Evolutionary conservation across 225 moss, liverwort and hornwort genomes (phyloP).

Genomic region (Neckera pumila): DNA sequence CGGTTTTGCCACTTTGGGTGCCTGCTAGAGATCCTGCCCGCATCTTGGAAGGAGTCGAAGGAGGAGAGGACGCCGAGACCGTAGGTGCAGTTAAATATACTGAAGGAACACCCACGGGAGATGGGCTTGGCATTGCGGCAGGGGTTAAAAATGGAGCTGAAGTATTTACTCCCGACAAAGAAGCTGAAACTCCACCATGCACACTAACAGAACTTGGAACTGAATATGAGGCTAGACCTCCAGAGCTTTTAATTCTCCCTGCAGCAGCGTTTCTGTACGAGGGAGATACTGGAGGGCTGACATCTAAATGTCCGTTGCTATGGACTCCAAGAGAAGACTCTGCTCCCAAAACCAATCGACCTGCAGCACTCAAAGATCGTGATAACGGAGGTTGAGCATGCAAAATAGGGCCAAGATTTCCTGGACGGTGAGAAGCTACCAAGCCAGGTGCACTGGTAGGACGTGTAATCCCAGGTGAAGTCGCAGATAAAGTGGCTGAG

Average conservation of each 20-base stretch:
- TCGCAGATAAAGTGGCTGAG: conserved; percentile 30
- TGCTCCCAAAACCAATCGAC: conserved; percentile 51
- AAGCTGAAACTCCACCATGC: conserved; percentile 20
- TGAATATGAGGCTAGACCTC: conserved; percentile 34
- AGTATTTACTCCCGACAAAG: conserved; percentile 14
- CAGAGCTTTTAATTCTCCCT: conserved; percentile 67
- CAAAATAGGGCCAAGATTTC: conserved; percentile 31
- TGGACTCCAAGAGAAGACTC: conserved; percentile 32
- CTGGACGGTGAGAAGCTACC: conserved; percentile 48
- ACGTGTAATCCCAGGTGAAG: conserved; percentile 44
- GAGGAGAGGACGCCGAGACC: conserved; percentile 53
- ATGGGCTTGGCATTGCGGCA: conserved; percentile 7
- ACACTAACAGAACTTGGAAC: conserved; percentile 16
- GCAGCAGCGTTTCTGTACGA: conserved; percentile 97
- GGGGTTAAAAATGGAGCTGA: conserved; percentile 27
- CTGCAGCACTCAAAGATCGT: conserved; percentile 89
- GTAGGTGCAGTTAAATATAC: conserved; percentile 18
- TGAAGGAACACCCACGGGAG: conserved; percentile 15
- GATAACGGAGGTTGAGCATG: conserved; percentile 57
- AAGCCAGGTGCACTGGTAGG: conserved; percentile 83
- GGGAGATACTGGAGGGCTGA: conserved; percentile 78
- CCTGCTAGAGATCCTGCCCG: conserved; percentile 25
- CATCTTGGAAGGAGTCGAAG: conserved; percentile 63
- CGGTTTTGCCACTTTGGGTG: conserved; percentile 25
- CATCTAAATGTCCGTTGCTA: conserved; percentile 52